A percentile compares a stretch with the other conserved stretches of the same genome.
Evolutionary conservation across 805 yeast species (phyloP).

Genomic region (Ogataea corticis): DNA sequence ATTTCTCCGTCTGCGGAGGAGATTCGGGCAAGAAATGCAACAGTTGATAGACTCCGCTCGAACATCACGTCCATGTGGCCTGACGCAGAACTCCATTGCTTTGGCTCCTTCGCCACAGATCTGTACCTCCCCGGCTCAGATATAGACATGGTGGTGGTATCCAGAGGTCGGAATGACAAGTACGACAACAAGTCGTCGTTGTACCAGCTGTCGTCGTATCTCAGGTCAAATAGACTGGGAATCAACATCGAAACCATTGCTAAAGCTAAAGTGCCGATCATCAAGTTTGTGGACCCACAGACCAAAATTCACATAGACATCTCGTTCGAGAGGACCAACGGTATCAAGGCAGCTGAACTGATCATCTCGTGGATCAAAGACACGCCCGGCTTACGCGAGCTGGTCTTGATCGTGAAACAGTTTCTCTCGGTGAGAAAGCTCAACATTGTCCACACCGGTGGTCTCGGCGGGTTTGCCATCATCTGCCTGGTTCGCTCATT

Average conservation of each 20-base stretch:
- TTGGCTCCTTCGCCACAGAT: conserved; percentile 95
- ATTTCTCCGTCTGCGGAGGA: conserved; percentile 83
- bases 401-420: conserved; percentile 81
- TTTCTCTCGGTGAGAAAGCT: conserved; percentile 75
- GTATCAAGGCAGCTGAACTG: conserved; percentile 76
- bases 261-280: conserved; percentile 89
- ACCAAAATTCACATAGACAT: conserved; percentile 80
- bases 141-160: conserved; percentile 86
- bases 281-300: conserved; percentile 77
- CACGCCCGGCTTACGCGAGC: conserved; percentile 79
- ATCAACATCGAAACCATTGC: conserved; percentile 81
- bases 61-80: conserved; percentile 66
- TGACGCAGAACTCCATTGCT: conserved; percentile 76
- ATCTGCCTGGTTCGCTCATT: conserved; percentile 84
- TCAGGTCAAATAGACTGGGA: conserved; percentile 64
- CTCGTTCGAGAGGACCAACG: conserved; percentile 84
- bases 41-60: conserved; percentile 59
- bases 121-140: conserved; percentile 92
- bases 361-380: conserved; percentile 72
- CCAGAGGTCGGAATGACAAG: conserved; percentile 48
- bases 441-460: conserved; percentile 90
- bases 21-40: conserved; percentile 61
- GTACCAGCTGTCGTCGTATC: conserved; percentile 69
- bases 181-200: conserved; percentile 64
- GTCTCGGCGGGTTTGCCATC: conserved; percentile 92